Percentiles rank a stretch among this genome's conserved stretches.
These are phyloP conservation scores for Blastocystis sp. DNA, from an alignment of 352 stramenopile genomes.

Conservation along the genomic window DNA sequence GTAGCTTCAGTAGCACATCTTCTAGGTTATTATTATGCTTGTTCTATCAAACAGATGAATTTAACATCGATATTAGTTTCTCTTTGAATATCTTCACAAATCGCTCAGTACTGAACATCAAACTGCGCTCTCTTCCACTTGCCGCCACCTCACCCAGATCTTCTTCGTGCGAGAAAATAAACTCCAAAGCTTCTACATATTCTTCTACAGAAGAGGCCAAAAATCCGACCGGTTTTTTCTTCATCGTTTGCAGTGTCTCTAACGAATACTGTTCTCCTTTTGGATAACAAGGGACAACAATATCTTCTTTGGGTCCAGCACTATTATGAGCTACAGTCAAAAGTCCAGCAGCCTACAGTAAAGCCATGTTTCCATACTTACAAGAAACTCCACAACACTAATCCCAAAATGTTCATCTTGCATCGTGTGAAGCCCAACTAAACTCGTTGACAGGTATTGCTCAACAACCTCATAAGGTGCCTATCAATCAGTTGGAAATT, in stretches of 20 bases:
- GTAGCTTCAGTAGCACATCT: not conserved
- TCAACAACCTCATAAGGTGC: constrained; percentile 84
- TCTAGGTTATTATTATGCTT: not conserved
- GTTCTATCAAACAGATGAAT: constrained; percentile 7
- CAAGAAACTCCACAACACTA: constrained; percentile 98
- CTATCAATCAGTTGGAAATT: constrained; percentile 68
- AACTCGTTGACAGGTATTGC: constrained; percentile 74
- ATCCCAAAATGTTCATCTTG: constrained; percentile 99
- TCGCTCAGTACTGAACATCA: constrained; percentile 30
- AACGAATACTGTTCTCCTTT: not conserved
- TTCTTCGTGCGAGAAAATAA: constrained; percentile 67
- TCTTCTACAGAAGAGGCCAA: constrained; percentile 78
- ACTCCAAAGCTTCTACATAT: constrained; percentile 77
- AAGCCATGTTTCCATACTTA: not conserved
- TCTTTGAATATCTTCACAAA: constrained; percentile 55
- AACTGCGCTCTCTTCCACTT: not conserved
- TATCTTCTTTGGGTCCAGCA: constrained; percentile 86
- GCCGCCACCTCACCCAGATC: constrained; percentile 61
- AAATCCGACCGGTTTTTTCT: constrained; percentile 68
- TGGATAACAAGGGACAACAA: constrained; percentile 72
- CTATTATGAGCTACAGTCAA: constrained; percentile 92
- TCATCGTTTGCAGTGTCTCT: constrained; percentile 20
- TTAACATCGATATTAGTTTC: not conserved
- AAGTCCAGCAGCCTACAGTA: constrained; percentile 76
- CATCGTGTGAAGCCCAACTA: constrained; percentile 97